Percentiles rank a stretch among this genome's conserved stretches.
Conservation (phyloP, 148 eudicot species). For the Tetragonia tetragonoides region DNA sequence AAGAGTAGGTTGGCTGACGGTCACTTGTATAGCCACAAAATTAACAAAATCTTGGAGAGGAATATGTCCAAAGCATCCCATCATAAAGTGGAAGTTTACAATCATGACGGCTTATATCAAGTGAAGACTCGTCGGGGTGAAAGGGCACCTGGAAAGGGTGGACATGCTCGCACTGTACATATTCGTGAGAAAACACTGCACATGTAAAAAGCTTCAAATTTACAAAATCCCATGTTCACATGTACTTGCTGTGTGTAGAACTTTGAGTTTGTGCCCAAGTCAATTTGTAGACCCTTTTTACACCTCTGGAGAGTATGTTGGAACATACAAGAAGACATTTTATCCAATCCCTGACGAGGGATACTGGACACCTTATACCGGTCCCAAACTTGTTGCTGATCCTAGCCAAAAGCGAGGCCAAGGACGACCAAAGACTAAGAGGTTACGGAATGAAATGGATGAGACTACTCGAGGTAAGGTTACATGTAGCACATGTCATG, state of each 20-base stretch:
- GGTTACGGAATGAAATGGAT: constrained; percentile 8
- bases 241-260: not conserved
- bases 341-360: not conserved
- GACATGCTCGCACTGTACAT: no score
- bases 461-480: not conserved
- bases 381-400: not conserved
- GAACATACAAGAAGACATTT: not conserved
- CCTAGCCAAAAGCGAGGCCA: not conserved
- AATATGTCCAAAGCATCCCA: no score
- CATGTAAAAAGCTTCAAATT: not conserved
- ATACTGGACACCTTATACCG: constrained; percentile 5
- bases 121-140: no score
- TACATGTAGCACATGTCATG: no score
- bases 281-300: not conserved
- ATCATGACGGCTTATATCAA: no score
- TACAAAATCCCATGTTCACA: constrained; percentile 11
- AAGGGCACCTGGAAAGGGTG: no score
- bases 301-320: not conserved
- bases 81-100: no score
- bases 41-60: no score
- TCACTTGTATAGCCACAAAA: no score
- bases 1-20: no score
- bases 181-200: not conserved
- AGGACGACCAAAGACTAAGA: not conserved
- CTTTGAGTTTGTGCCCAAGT: not conserved